These are phyloP conservation scores for Kodamaea sagamina DNA, from an alignment of 805 yeast genomes.

Conservation along the genomic window DNA sequence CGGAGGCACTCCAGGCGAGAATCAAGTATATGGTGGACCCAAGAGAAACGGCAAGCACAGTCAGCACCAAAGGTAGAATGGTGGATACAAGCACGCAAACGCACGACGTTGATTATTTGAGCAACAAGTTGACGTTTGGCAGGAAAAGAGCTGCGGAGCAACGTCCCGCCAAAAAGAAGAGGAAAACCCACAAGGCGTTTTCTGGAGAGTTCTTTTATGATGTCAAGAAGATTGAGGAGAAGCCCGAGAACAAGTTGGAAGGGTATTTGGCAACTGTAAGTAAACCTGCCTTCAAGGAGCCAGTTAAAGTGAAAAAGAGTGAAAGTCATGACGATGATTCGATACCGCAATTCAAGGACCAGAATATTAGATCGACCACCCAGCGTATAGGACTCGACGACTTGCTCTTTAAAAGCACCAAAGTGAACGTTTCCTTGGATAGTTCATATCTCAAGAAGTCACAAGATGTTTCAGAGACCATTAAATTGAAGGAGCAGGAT, in stretches of 20 bases:
- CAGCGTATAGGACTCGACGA: conserved; percentile 23
- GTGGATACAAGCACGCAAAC: conserved; percentile 48
- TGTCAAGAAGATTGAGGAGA: conserved; percentile 17
- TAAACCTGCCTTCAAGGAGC: conserved; percentile 31
- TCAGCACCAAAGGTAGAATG: conserved; percentile 20
- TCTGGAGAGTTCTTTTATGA: conserved; percentile 43
- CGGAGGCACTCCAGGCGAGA: conserved; percentile 33
- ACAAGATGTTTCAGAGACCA: conserved; percentile 22
- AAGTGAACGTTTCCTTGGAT: conserved; percentile 26
- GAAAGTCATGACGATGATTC: conserved; percentile 6
- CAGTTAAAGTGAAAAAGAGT: background rate
- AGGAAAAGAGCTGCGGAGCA: conserved; percentile 14
- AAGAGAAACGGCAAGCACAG: conserved; percentile 30
- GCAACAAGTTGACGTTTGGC: conserved; percentile 30
- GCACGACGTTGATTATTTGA: conserved; percentile 31
- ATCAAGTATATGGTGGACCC: conserved; percentile 45
- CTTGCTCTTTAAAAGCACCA: conserved; percentile 17
- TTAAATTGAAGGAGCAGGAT: conserved; percentile 33
- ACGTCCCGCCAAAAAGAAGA: conserved; percentile 20
- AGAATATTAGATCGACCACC: conserved; percentile 16
- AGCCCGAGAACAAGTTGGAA: conserved; percentile 20
- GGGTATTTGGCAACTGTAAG: conserved; percentile 39
- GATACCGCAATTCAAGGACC: conserved; percentile 13
- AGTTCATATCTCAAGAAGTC: conserved; percentile 26
- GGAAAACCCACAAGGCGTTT: conserved; percentile 24